Evolutionary conservation across 306 rosid genomes (phyloP).

Genomic region (Castanea mollissima): DNA sequence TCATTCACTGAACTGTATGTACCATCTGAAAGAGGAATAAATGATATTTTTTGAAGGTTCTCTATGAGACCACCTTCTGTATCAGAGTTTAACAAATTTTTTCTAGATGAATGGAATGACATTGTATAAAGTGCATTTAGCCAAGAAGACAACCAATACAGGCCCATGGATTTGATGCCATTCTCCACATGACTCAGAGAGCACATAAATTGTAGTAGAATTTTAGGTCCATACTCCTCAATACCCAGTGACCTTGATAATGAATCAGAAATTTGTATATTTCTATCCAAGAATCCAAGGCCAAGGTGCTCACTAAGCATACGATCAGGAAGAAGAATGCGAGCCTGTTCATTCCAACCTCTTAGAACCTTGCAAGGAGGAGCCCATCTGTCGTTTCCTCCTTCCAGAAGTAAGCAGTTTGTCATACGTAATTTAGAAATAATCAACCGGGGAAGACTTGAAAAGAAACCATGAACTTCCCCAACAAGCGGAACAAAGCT

Average conservation of each 20-base stretch:
- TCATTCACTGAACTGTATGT: conserved; percentile 62
- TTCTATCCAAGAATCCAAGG: conserved; percentile 72
- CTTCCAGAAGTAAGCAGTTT: conserved; percentile 81
- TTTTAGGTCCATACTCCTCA: conserved; percentile 76
- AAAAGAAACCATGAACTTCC: conserved; percentile 94
- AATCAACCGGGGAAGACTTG: conserved; percentile 78
- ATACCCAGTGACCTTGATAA: conserved; percentile 75
- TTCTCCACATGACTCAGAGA: conserved; percentile 47
- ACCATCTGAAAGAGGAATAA: conserved; percentile 93
- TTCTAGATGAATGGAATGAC: conserved; percentile 45
- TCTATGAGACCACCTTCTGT: conserved; percentile 40
- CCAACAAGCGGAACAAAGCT: conserved; percentile 88
- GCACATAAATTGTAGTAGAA: conserved; percentile 58
- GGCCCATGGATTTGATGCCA: conserved; percentile 55
- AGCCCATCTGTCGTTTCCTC: conserved; percentile 59
- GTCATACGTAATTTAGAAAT: conserved; percentile 66
- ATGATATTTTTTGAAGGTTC: conserved; percentile 49
- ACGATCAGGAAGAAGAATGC: conserved; percentile 56
- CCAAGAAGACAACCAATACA: conserved; percentile 75
- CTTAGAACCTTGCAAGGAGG: conserved; percentile 88
- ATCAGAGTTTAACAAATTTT: conserved; percentile 35
- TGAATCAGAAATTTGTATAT: conserved; percentile 57
- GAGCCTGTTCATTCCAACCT: conserved; percentile 85
- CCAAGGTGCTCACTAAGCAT: conserved; percentile 74
- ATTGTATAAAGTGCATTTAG: conserved; percentile 51